Evolutionary conservation across 176 grass and related monocot genomes (phyloP).

Genomic region (Canna indica): DNA sequence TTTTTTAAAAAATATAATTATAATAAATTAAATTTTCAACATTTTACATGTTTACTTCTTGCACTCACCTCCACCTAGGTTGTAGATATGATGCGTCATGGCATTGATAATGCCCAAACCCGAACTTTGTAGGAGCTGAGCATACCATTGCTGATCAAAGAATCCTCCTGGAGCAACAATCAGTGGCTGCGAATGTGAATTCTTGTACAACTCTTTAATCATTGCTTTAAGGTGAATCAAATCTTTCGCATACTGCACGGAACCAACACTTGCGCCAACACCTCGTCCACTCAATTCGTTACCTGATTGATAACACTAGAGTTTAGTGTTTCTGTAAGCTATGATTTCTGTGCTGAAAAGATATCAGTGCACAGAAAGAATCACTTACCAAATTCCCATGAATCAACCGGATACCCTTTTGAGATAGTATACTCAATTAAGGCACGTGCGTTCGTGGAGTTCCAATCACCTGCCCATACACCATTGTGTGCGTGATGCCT

Average conservation of each 20-base stretch:
- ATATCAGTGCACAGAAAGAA: background rate
- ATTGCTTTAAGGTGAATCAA: slow-evolving; percentile 56
- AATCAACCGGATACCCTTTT: slow-evolving; percentile 73
- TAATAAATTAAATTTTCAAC: background rate
- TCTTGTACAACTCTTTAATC: slow-evolving; percentile 40
- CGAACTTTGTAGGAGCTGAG: slow-evolving; percentile 59
- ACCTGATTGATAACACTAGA: slow-evolving; percentile 34
- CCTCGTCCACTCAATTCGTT: slow-evolving; percentile 92
- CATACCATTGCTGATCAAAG: slow-evolving; percentile 66
- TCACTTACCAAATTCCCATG: slow-evolving; percentile 93
- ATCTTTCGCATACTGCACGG: slow-evolving; percentile 73
- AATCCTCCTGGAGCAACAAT: slow-evolving; percentile 89
- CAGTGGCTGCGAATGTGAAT: slow-evolving; percentile 39
- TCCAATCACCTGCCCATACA: slow-evolving; percentile 64
- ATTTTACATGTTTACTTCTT: too few species aligned
- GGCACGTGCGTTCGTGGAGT: slow-evolving; percentile 61
- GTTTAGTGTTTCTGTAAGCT: background rate
- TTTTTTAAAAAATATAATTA: background rate
- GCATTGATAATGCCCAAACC: slow-evolving; percentile 47
- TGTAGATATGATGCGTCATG: slow-evolving; percentile 96
- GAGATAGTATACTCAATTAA: slow-evolving; percentile 64
- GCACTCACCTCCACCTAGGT: slow-evolving; percentile 80
- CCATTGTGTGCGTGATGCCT: slow-evolving; percentile 30
- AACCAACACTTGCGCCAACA: slow-evolving; percentile 62
- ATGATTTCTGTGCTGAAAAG: background rate